Evolutionary conservation across 2,329 filamentous ascomycete species (phyloP), one percentile per base, ranked within the genome.

Genomic region (Fusarium xylarioides): DNA sequence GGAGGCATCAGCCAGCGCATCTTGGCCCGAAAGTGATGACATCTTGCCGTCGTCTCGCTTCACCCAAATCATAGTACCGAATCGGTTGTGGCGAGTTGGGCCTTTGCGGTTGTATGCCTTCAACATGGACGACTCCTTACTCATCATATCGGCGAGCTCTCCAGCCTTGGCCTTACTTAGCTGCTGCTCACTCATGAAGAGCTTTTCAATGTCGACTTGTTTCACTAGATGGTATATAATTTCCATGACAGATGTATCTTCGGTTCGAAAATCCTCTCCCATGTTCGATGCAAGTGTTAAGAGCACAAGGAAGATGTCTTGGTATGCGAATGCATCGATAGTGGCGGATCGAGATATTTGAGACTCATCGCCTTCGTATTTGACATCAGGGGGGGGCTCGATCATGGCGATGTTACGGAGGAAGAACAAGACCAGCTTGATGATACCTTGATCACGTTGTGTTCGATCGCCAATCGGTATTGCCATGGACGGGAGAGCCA

Each of bases 21-120:
- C 92, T 79, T 98, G 95, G 2, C 96, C 96, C 1, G 95, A 95
- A 4, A 99, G 88, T 0, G 95, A 95, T 0, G 93, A 92, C 76
- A 96, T 89, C 78, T 95, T 95, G 56, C 92, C 91, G 75, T 95
- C 92, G 54, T 95, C 93, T 63, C 95, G 88, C 83, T 97, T 94
- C 42, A 99, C 90, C 95, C 95, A 98, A 38, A 98, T 91, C 93
- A 98, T 98, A 16, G 95, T 97, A 6, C 96, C 96, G 78, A 98
- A 99, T 38, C 96, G 90, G 76, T 95, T 97, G 81, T 99, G 96
- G 53, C 96, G 87, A 7, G 94, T 95, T 1, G 95, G 93, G 6
- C 93, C 93, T 78, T 91, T 91, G 75, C 91, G 92, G 60, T 92
- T 92, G 76, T 95, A 92, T 54, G 92, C 89, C 76, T 92, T 90